Conservation (phyloP, 495 filamentous ascomycete genomes). For the Penicillium chermesinum region DNA sequence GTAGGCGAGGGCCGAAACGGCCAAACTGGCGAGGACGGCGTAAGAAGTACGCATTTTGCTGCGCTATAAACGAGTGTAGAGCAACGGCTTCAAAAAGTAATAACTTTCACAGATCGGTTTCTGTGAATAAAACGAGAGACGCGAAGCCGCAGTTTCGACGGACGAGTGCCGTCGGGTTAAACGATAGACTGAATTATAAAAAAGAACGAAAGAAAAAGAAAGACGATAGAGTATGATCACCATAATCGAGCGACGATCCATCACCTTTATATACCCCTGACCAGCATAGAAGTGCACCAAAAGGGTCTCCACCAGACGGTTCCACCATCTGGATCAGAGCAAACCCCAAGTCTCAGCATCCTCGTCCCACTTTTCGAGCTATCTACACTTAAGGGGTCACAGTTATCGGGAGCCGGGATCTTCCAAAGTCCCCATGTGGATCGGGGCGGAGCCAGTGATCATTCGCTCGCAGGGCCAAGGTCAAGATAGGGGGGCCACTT, state of each 20-base stretch:
- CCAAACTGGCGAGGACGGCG: slow-evolving; percentile 37
- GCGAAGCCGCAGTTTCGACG: slow-evolving; percentile 11
- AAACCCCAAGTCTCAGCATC: slow-evolving; percentile 22
- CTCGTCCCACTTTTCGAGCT: slow-evolving; percentile 21
- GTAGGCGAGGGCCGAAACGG: slow-evolving; percentile 30
- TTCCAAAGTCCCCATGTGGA: slow-evolving; percentile 16
- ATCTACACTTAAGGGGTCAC: slow-evolving; percentile 19
- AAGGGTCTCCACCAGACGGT: not conserved
- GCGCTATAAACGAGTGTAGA: slow-evolving; percentile 18
- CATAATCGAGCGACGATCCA: slow-evolving; percentile 22
- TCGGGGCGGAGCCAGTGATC: slow-evolving; percentile 11
- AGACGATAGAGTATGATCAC: slow-evolving; percentile 15
- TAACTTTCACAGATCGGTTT: no score
- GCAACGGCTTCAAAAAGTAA: slow-evolving; percentile 3
- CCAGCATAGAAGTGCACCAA: not conserved
- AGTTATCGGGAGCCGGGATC: slow-evolving; percentile 19
- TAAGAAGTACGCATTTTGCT: slow-evolving; percentile 38
- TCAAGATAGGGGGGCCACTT: slow-evolving; percentile 7
- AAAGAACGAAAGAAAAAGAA: slow-evolving; percentile 21
- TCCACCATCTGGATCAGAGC: not conserved
- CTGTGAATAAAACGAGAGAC: slow-evolving; percentile 12
- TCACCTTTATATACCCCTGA: slow-evolving; percentile 43
- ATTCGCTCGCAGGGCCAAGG: slow-evolving; percentile 5
- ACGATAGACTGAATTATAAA: slow-evolving; percentile 35
- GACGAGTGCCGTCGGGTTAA: slow-evolving; percentile 25